Percentiles rank a stretch among this genome's conserved stretches.
Conservation (phyloP, 2,329 filamentous ascomycete genomes). For the Diaporthe ampelina region DNA sequence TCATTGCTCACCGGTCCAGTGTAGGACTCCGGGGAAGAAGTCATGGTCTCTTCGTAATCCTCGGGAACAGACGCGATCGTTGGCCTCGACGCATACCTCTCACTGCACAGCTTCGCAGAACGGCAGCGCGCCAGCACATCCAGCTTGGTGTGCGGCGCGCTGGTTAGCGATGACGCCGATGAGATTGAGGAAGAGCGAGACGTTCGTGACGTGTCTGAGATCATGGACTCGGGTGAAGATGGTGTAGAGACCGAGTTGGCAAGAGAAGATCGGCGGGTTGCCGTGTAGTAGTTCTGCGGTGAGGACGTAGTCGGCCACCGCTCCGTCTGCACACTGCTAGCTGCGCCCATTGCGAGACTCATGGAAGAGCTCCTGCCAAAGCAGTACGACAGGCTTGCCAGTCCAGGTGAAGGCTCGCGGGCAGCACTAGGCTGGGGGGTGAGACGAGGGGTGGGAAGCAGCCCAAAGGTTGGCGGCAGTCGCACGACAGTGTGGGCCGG, state of each 20-base stretch:
- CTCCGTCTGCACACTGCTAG: conserved; percentile 62
- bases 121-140: conserved; percentile 75
- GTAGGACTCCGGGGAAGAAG: conserved; percentile 71
- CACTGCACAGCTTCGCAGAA: conserved; percentile 68
- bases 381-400: conserved; percentile 55
- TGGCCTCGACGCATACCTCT: conserved; percentile 67
- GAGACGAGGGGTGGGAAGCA: conserved; percentile 71
- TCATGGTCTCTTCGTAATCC: conserved; percentile 65
- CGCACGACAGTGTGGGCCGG: conserved; percentile 60
- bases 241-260: conserved; percentile 74
- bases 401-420: conserved; percentile 68
- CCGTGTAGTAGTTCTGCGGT: conserved; percentile 63
- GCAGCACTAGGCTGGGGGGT: conserved; percentile 69
- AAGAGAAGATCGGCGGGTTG: conserved; percentile 70
- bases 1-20: conserved; percentile 66
- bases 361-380: conserved; percentile 68
- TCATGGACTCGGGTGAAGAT: conserved; percentile 77
- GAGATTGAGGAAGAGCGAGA: conserved; percentile 77
- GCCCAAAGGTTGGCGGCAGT: conserved; percentile 65
- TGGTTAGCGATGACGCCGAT: conserved; percentile 71
- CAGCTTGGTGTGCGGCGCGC: conserved; percentile 71
- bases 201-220: conserved; percentile 72
- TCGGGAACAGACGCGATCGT: conserved; percentile 71
- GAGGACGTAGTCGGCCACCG: conserved; percentile 68
- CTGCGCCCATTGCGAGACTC: conserved; percentile 72